Conservation (phyloP, 2,329 filamentous ascomycete genomes). For the Cladophialophora bantiana region DNA sequence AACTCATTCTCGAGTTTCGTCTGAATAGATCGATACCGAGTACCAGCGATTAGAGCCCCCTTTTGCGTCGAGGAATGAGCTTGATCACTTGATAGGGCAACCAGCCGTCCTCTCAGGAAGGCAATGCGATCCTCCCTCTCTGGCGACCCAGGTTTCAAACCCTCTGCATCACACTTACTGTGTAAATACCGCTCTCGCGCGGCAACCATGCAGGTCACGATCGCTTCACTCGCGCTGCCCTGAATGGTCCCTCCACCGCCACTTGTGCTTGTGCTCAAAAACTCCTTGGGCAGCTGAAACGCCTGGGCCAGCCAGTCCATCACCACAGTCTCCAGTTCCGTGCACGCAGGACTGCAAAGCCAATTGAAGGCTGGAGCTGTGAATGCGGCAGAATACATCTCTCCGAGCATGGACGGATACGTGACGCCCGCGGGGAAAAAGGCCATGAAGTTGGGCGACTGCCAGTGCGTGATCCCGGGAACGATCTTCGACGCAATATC, state of each 20-base stretch:
- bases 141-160: slow-evolving; percentile 52
- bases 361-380: slow-evolving; percentile 95
- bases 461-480: slow-evolving; percentile 93
- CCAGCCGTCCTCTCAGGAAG: slow-evolving; percentile 71
- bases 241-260: slow-evolving; percentile 90
- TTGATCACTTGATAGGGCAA: slow-evolving; percentile 80
- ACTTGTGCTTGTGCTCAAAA: slow-evolving; percentile 70
- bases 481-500: slow-evolving; percentile 88
- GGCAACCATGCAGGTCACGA: slow-evolving; percentile 85
- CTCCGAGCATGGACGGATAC: slow-evolving; percentile 84
- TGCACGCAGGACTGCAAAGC: slow-evolving; percentile 91
- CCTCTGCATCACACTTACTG: slow-evolving; percentile 62
- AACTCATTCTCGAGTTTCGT: slow-evolving; percentile 69
- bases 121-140: slow-evolving; percentile 75
- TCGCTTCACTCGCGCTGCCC: slow-evolving; percentile 85
- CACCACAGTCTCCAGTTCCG: slow-evolving; percentile 90
- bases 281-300: slow-evolving; percentile 75
- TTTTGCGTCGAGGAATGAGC: slow-evolving; percentile 87
- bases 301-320: slow-evolving; percentile 89
- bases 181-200: slow-evolving; percentile 80
- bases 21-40: slow-evolving; percentile 76
- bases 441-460: slow-evolving; percentile 92
- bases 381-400: slow-evolving; percentile 90
- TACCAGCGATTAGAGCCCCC: slow-evolving; percentile 82
- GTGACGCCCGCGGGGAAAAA: slow-evolving; percentile 87